Conservation (phyloP, 2,329 filamentous ascomycete genomes). For the Cercospora janseana region DNA sequence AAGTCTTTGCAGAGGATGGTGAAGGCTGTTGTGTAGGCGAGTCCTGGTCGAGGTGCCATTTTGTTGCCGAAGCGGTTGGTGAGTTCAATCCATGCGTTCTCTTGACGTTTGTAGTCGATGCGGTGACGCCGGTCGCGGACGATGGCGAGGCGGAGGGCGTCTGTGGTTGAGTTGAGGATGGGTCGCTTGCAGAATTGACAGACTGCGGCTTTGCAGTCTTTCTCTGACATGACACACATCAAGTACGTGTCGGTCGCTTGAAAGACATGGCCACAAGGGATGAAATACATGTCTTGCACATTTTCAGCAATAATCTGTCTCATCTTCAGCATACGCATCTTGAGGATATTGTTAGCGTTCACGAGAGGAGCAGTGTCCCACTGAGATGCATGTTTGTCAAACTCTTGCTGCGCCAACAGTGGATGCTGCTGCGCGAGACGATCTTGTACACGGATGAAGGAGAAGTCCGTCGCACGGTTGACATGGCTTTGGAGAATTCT, state of each 20-base stretch:
- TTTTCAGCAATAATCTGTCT: background rate
- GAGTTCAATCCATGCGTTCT: background rate
- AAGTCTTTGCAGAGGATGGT: background rate
- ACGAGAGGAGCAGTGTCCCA: background rate
- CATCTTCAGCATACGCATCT: background rate
- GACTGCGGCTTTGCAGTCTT: background rate
- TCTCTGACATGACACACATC: background rate
- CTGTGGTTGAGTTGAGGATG: background rate
- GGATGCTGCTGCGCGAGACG: background rate
- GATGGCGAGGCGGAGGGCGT: background rate
- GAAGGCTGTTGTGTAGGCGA: background rate
- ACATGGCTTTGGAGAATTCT: background rate
- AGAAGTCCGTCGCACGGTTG: background rate
- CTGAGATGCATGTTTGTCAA: background rate
- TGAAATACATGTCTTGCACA: background rate
- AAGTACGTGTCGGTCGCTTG: background rate
- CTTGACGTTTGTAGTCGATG: background rate
- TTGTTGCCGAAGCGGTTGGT: background rate
- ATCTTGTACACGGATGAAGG: background rate
- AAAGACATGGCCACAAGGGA: background rate
- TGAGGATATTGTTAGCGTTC: background rate
- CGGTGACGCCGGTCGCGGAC: background rate
- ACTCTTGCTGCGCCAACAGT: fast-evolving
- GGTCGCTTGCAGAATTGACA: background rate
- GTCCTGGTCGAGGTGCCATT: background rate